Base-by-base conservation (phyloP, 192 early-diverging fungal genomes). In the Podochytrium sp. region DNA sequence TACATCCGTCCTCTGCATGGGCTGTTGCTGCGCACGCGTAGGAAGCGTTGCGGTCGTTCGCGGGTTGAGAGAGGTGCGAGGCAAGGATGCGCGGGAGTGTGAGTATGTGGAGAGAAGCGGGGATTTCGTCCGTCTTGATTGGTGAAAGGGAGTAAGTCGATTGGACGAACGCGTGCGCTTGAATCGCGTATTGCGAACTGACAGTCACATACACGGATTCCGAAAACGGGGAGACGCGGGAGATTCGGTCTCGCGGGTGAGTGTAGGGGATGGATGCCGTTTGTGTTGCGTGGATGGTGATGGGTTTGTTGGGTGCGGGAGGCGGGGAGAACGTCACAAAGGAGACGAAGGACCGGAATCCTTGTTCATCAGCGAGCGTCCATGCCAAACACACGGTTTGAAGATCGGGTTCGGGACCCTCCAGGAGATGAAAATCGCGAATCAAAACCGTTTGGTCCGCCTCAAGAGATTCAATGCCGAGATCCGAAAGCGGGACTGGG, bases 251-350 rank as follows among this genome's bases (percentile, higher is more conserved):
- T 47, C 43, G 20, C n/a, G n/a, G n/a, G n/a, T n/a, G n/a, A n/a
- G n/a, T n/a, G n/a, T n/a, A n/a, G n/a, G n/a, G n/a, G n/a, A n/a
- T n/a, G n/a, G n/a, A n/a, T n/a, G n/a, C n/a, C n/a, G n/a, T n/a
- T n/a, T n/a, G n/a, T n/a, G n/a, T n/a, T n/a, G n/a, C n/a, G n/a
- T n/a, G n/a, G n/a, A n/a, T n/a, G n/a, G 61, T 16, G n/a, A 34
- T 14, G 67, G 71, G 47, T 76, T 70, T 50, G 40, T 43, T 35
- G 25, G 59, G 30, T 76, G 59, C 47, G 29, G 42, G 41, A 61
- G 68, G 30, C 27, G 14, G 2, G 50, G 47, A 2, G 59, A 76
- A 35, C 52, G 42, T 6, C 41, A 62, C 0, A 1, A 55, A 56
- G 55, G 56, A 38, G 47, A 33, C 27, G 7, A 27, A 58, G 6